Evolutionary conservation across 2,329 filamentous ascomycete species (phyloP).

Genomic region (Colletotrichum noveboracense): DNA sequence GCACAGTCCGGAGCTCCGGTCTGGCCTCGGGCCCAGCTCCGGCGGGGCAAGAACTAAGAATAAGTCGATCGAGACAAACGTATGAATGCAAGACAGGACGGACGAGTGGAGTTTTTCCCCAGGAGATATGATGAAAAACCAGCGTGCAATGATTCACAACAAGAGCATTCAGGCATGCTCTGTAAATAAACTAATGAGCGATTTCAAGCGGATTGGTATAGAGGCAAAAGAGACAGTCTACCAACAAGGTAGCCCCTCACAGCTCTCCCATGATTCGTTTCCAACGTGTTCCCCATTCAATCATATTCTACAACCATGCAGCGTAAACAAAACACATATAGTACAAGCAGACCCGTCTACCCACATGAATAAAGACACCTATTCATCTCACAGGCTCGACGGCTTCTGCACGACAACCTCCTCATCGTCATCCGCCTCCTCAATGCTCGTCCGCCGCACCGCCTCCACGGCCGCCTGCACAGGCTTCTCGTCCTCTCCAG

Average conservation of each 20-base stretch:
- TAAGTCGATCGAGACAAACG: not conserved
- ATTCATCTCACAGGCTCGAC: slow-evolving; percentile 1
- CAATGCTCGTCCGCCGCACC: slow-evolving; percentile 60
- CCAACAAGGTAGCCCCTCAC: accelerated
- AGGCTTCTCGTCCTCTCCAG: slow-evolving; percentile 44
- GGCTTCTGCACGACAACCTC: slow-evolving; percentile 38
- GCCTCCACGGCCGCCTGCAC: slow-evolving; percentile 57
- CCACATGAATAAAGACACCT: not conserved
- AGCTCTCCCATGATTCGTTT: not conserved
- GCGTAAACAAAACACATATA: slow-evolving; percentile 21
- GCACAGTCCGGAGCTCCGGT: not conserved
- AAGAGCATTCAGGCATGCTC: not conserved
- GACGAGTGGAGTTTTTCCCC: no score
- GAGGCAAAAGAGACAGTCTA: not conserved
- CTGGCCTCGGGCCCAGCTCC: not conserved
- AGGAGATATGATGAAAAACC: no score
- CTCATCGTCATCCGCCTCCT: slow-evolving; percentile 63
- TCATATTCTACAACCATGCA: slow-evolving; percentile 8
- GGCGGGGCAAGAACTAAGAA: not conserved
- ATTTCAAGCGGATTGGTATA: not conserved
- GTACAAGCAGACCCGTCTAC: slow-evolving; percentile 8
- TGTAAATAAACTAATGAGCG: not conserved
- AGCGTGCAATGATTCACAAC: no score
- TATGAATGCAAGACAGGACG: no score
- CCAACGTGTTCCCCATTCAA: slow-evolving; percentile 3